Evolutionary conservation across 2,329 filamentous ascomycete species (phyloP).

Genomic region (Fusarium denticulatum): DNA sequence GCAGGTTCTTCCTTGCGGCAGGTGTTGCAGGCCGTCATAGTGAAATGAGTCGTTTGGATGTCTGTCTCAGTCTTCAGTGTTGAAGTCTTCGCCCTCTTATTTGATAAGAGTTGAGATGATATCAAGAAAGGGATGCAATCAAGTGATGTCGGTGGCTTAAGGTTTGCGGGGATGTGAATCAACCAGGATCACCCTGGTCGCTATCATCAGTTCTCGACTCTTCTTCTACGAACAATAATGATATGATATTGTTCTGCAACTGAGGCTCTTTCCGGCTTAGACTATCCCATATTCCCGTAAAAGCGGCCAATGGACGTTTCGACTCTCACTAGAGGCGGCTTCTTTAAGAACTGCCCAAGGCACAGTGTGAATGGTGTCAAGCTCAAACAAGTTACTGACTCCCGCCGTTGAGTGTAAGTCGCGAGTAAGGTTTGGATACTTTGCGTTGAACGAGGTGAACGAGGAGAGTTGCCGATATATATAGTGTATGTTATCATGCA

Average conservation of each 20-base stretch:
- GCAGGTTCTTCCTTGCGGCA: slow-evolving; percentile 45
- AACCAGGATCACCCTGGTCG: not conserved
- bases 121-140: not conserved
- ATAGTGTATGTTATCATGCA: not conserved
- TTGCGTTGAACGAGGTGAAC: not conserved
- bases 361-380: not conserved
- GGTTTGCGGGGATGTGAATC: not conserved
- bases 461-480: not conserved
- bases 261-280: not conserved
- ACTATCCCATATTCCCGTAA: not conserved
- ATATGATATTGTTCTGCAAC: not conserved
- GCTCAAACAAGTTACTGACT: not conserved
- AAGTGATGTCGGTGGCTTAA: slow-evolving; percentile 2
- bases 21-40: slow-evolving; percentile 32
- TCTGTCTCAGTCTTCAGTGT: not conserved
- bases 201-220: not conserved
- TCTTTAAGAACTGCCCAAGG: not conserved
- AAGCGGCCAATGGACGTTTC: not conserved
- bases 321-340: not conserved
- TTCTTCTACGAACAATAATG: not conserved
- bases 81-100: not conserved
- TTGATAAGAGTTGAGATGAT: not conserved
- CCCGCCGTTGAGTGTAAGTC: not conserved
- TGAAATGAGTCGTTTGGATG: not conserved
- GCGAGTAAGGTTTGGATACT: not conserved